Base-by-base conservation (phyloP, 1,284 basidiomycete genomes). In the Tilletiopsis washingtonensis region DNA sequence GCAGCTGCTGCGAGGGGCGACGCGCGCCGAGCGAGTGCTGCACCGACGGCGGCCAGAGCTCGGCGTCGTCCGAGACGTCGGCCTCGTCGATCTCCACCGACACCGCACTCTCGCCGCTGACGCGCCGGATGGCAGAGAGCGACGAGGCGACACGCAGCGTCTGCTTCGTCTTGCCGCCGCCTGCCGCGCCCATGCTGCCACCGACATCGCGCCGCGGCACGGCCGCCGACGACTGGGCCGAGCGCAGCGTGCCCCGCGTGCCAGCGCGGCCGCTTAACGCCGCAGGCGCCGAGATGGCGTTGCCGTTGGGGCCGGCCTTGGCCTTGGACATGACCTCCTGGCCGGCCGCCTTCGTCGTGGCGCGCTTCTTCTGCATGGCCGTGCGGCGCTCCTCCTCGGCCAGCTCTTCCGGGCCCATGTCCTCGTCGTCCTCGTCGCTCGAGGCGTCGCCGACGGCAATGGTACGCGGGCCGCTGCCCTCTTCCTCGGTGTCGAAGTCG, bases 271-370 rank as follows among this genome's bases (percentile, higher is more conserved):
- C 34, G n/a, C 15, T 21, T 4, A 21, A 14, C 3, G 23, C 37
- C 25, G 45, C 24, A 20, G n/a, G n/a, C 9, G 29, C 29, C n/a
- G 29, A 34, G 29, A 34, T 34, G 47, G 14, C 25, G 19, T 29
- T 19, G 17, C n/a, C 12, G 25, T 12, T 4, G 40, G 17, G 5
- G 40, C 5, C 20, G 37, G n/a, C n/a, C 37, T 29, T 24, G 9
- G 21, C 21, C n/a, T 26, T n/a, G 19, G 26, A 45, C 15, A 69
- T 58, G 21, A 69, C 48, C 49, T 71, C 69, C 29, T 67, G 64
- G 5, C 61, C 66, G 6, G 69, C 69, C 14, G 69, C 69, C 2
- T 57, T 55, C 36, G 68, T 64, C 25, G 69, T 71, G 5, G 67
- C 67, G 26, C 65, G 61, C 52, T 67, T 66, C 61, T 64, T 59